Evolutionary conservation across 2,329 filamentous ascomycete genomes (phyloP).

Genomic region (Sporothrix luriei): DNA sequence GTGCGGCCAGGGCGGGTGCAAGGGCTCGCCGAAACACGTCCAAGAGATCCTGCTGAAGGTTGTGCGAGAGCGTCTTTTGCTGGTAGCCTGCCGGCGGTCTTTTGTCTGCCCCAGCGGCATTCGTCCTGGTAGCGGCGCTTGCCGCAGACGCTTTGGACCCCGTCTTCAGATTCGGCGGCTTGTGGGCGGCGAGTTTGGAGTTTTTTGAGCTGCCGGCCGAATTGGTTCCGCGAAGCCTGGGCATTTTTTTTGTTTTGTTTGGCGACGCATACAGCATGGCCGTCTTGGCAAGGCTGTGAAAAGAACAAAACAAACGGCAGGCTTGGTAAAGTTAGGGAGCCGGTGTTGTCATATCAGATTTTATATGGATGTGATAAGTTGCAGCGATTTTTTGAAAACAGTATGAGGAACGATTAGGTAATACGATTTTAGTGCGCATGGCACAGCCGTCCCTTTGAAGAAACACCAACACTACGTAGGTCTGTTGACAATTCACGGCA

Average conservation of each 20-base stretch:
- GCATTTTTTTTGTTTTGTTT: constrained; percentile 20
- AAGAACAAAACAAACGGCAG: neutral
- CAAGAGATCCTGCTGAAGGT: constrained; percentile 51
- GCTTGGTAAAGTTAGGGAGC: no score
- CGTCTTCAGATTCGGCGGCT: neutral
- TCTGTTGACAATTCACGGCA: neutral
- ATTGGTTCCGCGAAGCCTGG: constrained; percentile 12
- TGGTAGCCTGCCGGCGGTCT: neutral
- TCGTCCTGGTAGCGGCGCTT: neutral
- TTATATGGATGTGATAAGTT: neutral
- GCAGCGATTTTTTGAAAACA: neutral
- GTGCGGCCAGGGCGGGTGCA: constrained; percentile 50
- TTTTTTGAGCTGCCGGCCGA: constrained; percentile 25
- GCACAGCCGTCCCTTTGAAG: neutral
- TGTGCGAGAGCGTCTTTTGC: constrained; percentile 28
- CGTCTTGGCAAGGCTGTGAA: neutral
- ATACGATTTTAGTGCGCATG: neutral
- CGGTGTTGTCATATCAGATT: neutral
- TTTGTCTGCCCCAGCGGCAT: neutral
- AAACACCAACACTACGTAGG: neutral
- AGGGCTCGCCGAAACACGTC: constrained; percentile 73
- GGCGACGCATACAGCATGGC: constrained; percentile 17
- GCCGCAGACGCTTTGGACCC: neutral
- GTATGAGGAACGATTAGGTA: constrained; percentile 13
- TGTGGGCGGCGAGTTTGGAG: constrained; percentile 22